These are phyloP conservation scores for Arabidopsis arenosa DNA, from an alignment of 345 rosid species.

Conservation along the genomic window DNA sequence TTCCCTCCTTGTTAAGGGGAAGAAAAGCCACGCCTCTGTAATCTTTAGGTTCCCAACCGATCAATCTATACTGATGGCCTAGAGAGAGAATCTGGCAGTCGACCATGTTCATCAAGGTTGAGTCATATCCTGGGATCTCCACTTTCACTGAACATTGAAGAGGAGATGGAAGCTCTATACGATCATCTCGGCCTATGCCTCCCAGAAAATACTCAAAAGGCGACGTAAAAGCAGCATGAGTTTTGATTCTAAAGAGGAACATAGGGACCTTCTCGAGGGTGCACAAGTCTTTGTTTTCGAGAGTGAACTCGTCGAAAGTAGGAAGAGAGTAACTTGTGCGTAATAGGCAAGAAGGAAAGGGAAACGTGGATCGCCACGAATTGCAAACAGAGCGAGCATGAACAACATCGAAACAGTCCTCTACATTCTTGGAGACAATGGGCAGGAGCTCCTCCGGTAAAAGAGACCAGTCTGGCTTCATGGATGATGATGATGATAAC, in stretches of 20 bases:
- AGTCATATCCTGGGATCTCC: not conserved
- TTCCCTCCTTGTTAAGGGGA: not conserved
- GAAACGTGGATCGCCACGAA: not conserved
- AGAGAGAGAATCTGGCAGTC: constrained; percentile 2
- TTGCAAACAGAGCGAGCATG: constrained; percentile 6
- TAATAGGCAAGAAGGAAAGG: not conserved
- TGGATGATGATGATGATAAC: not conserved
- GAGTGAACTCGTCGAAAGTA: not conserved
- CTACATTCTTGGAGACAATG: not conserved
- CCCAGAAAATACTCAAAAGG: not conserved
- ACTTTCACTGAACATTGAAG: constrained; percentile 16
- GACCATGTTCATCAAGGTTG: not conserved
- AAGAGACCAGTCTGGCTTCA: not conserved
- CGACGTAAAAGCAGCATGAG: not conserved
- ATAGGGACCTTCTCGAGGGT: not conserved
- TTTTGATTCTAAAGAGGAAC: not conserved
- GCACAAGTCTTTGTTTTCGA: not conserved
- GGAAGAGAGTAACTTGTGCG: not conserved
- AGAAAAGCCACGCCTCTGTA: not conserved
- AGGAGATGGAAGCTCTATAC: not conserved
- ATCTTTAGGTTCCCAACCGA: not conserved
- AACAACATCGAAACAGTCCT: not conserved
- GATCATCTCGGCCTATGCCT: not conserved
- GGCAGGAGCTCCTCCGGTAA: not conserved
- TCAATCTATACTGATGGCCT: constrained; percentile 19